Base-by-base conservation (phyloP, 768 basidiomycete genomes). In the Mycena rebaudengoi region DNA sequence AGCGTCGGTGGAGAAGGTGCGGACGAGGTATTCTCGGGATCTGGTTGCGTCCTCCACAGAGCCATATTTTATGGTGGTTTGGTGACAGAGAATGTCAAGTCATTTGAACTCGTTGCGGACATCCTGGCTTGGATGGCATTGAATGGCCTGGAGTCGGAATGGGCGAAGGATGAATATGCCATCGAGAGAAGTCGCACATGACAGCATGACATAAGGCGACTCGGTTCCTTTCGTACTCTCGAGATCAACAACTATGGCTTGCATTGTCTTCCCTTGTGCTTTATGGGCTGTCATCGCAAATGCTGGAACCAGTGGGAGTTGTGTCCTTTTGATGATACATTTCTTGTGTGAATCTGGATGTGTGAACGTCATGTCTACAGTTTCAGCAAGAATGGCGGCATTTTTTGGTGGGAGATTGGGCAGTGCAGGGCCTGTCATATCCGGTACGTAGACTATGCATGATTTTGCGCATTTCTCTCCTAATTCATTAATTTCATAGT, bases 231-330 rank as follows among this genome's bases (percentile, higher is more conserved):
- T 2, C 7, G 55, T 57, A 23, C 55, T 57, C 8, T 57, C 44
- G 5, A 57, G 13, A 37, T 57, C 55, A 10, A 57, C 25, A 4
- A 57, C 40, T 0, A 57, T 14, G 3, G 29, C 32, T 3, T 35
- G n/a, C 44, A 57, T 23, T 0, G 33, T 57, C n/a, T 57, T 46
- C 0, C 45, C 55, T 18, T 57, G 55, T 4, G 44, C 55, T 29
- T 57, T 57, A 13, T 57, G 55, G 2, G 55, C 55, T 2, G 55
- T 57, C 55, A 57, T 57, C 5, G 55, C 55, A 13, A 57, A 57
- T 3, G 44, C 33, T 18, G 55, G 55, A 1, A 57, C 55, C 33
- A 57, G 20, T 0, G 55, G 44, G 18, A 57, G 13, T 20, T 57
- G 55, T 4, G 14, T 57, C 7, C 55, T 11, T 14, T 33, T 57